Evolutionary conservation across 768 basidiomycete genomes (phyloP).

Genomic region (Mycena rebaudengoi): DNA sequence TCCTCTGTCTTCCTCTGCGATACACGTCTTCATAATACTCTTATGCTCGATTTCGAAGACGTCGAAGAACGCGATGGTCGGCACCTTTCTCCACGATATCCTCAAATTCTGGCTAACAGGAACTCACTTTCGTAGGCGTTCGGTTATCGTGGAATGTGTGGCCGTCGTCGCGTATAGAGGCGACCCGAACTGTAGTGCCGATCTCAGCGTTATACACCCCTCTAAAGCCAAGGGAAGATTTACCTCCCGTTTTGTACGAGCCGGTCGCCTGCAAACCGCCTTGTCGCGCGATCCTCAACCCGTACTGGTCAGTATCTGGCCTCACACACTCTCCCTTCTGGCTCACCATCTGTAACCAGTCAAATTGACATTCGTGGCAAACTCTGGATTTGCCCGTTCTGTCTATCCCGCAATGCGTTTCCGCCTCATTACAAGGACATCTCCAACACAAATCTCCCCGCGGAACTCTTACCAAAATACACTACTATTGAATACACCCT

Average conservation of each 20-base stretch:
- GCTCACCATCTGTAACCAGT: conserved; percentile 49
- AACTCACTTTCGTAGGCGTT: conserved; percentile 65
- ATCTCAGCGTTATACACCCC: conserved; percentile 98
- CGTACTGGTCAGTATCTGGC: conserved; percentile 79
- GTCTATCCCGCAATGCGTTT: conserved; percentile 95
- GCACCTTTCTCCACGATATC: conserved; percentile 32
- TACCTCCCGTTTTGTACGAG: conserved; percentile 96
- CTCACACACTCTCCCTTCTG: not conserved
- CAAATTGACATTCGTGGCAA: conserved; percentile 99
- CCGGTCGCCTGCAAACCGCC: conserved; percentile 98
- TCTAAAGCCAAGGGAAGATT: conserved; percentile 90
- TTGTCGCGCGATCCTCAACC: conserved; percentile 97
- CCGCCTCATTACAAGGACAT: conserved; percentile 99
- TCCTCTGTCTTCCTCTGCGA: conserved; percentile 37
- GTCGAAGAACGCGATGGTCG: conserved; percentile 96
- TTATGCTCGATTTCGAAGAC: conserved; percentile 91
- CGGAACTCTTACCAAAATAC: conserved; percentile 96
- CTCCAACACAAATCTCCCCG: conserved; percentile 94
- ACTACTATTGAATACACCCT: conserved; percentile 99
- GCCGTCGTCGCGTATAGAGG: conserved; percentile 98
- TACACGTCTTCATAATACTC: conserved; percentile 31
- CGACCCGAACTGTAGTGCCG: conserved; percentile 96
- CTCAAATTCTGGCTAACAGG: not conserved
- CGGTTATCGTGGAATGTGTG: conserved; percentile 99
- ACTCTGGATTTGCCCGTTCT: conserved; percentile 99